Evolutionary conservation across 2,329 filamentous ascomycete genomes (phyloP).

Genomic region (Beauveria brongniartii): DNA sequence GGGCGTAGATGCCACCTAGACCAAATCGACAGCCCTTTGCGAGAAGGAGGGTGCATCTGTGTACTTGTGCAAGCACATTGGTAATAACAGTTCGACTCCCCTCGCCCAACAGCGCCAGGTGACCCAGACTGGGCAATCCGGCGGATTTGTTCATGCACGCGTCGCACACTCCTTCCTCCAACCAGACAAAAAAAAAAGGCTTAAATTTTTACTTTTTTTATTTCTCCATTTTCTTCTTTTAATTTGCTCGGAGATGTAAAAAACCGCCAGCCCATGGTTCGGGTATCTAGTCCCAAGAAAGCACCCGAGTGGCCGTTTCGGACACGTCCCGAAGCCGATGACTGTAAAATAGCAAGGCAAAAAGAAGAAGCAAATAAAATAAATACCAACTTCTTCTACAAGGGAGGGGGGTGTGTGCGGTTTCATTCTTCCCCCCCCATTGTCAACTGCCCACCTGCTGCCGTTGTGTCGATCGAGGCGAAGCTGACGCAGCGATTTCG

Average conservation of each 20-base stretch:
- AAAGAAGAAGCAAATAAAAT: neutral
- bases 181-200: no score
- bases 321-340: neutral
- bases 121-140: neutral
- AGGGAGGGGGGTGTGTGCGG: no score
- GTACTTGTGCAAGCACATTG: no score
- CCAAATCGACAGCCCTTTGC: no score
- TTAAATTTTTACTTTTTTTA: neutral
- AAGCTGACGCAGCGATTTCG: neutral
- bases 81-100: no score
- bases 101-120: no score
- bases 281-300: neutral
- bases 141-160: neutral
- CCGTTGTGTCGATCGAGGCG: neutral
- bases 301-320: neutral
- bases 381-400: neutral
- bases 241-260: neutral
- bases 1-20: no score
- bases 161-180: neutral
- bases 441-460: neutral
- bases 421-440: no score
- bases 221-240: neutral
- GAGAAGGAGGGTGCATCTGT: no score
- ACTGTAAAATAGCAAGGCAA: neutral
- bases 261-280: neutral